Base-by-base conservation (phyloP, 306 rosid genomes). In the Cicer cuneatum region DNA sequence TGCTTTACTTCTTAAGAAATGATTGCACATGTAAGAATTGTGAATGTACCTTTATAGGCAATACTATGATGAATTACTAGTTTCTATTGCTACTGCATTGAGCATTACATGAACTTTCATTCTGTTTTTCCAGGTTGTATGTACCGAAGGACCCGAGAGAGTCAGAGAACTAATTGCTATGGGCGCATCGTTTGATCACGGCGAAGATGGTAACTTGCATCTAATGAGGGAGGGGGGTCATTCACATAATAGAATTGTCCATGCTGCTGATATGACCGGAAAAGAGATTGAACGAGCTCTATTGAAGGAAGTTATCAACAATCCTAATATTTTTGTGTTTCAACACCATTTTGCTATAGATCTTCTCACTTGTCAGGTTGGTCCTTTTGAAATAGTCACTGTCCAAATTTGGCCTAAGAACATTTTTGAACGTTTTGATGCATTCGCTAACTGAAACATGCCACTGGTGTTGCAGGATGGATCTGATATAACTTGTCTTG, bases 141-240 rank as follows among this genome's bases (percentile, higher is more conserved):
- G 98, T 82, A 90, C 94, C n/a, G 98, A 94, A 85, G 98, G 98
- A 49, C 97, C 97, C 4, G 96, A 91, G 43, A 86, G 98, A 89
- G 87, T 94, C 43, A 89, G 85, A 78, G 98, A 94, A 85, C 76
- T 94, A 73, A 92, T 94, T 79, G 87, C 95, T 45, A 94, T 94
- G 88, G 98, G 97, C 1, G 89, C 96, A 38, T 94, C 97, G 16
- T 94, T 94, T 67, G 98, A 94, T 84, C 92, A 90, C 11, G 87
- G 93, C 64, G 96, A 90, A 84, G 96, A 94, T 83, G 98, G 98
- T 69, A 90, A 90, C 80, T 83, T 94, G 90, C 97, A 91, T 85
- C 88, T 91, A 71, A 75, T 73, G 48, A 88, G 96, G 83, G 98
- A 94, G 73, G 98, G 98, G 37, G 97, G 98, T 40, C 97, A 94